These are phyloP conservation scores for Colletotrichum spinosum DNA, from an alignment of 2,329 filamentous ascomycete species.

Conservation along the genomic window DNA sequence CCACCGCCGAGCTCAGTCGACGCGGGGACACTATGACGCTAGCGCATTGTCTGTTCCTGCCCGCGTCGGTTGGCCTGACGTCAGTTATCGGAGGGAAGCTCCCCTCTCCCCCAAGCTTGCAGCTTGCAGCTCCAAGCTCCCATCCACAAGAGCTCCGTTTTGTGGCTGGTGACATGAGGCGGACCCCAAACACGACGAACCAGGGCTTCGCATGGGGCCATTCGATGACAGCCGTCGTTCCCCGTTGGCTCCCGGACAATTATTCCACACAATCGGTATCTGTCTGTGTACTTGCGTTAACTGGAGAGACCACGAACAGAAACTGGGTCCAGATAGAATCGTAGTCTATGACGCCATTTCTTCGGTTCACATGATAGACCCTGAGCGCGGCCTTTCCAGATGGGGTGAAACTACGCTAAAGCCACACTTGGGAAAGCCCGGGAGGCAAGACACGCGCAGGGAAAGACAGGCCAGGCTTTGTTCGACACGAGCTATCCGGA, in stretches of 20 bases:
- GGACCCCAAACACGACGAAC: constrained; percentile 9
- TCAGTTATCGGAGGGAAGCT: constrained; percentile 3
- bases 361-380: constrained; percentile 38
- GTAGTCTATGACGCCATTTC: constrained; percentile 37
- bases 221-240: constrained; percentile 14
- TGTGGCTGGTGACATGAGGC: constrained; percentile 29
- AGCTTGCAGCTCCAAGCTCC: constrained; percentile 14
- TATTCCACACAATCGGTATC: constrained; percentile 15
- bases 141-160: constrained; percentile 11
- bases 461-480: constrained; percentile 19
- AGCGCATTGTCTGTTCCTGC: constrained; percentile 21
- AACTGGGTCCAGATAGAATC: constrained; percentile 8
- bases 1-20: constrained; percentile 16
- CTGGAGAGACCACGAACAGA: constrained; percentile 13
- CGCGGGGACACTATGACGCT: constrained; percentile 33
- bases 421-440: constrained; percentile 23
- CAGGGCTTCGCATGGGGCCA: constrained; percentile 21
- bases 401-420: constrained; percentile 36
- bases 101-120: constrained; percentile 3
- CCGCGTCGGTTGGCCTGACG: constrained; percentile 14
- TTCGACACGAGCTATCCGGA: constrained; percentile 11
- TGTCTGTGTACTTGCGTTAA: not conserved
- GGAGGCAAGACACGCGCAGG: constrained; percentile 25
- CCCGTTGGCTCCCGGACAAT: constrained; percentile 12
- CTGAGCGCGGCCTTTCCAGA: constrained; percentile 33